Evolutionary conservation across 352 stramenopile species (phyloP), one percentile per base, ranked within the genome.

Genomic region (Phytophthora pisi): DNA sequence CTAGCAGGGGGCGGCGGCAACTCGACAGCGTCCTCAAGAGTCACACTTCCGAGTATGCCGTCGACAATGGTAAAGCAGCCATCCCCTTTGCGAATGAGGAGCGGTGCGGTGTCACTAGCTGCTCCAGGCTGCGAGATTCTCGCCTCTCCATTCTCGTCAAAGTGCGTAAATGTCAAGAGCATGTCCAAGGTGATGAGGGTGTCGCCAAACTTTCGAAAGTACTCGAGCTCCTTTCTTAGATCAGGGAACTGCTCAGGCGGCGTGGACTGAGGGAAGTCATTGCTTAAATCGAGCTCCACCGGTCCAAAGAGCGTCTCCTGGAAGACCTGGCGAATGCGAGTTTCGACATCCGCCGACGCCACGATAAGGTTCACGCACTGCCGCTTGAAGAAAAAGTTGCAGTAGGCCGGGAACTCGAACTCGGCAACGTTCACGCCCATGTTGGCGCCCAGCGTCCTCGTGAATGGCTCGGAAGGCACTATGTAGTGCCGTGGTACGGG

Each of bases 321-420:
- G 52, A 97, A 95, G 16, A 97, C 88, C 38, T 90, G 84, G 18
- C 88, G 86, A 43, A 97, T 94, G 50, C 89, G 82, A 15, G 76
- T 61, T 69, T 96, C 89, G 8, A 93, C 86, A 26, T 95, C 89
- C 40, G 72, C 67, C 2, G 84, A 93, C 5, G 78, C 77, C 40
- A 96, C 89, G 52, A 97, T 90, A 20, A 97, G 80, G 57, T 96
- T 96, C 6, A 97, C 81, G 55, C 82, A 91, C 60, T 95, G 87
- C 2, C 84, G 70, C 62, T 95, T 95, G 72, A 96, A 95, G 75
- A 99, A 99, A 74, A 98, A 99, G 72, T 98, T 98, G 74, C 97
- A 99, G 66, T 99, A 99, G 5, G 92, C 96, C 6, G 96, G 96
- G 71, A 99, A 99, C 83, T 99, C 96, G 68, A 99, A 98, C 71